Evolutionary conservation across 2,329 filamentous ascomycete genomes (phyloP).

Genomic region (Sporothrix variecibatus): DNA sequence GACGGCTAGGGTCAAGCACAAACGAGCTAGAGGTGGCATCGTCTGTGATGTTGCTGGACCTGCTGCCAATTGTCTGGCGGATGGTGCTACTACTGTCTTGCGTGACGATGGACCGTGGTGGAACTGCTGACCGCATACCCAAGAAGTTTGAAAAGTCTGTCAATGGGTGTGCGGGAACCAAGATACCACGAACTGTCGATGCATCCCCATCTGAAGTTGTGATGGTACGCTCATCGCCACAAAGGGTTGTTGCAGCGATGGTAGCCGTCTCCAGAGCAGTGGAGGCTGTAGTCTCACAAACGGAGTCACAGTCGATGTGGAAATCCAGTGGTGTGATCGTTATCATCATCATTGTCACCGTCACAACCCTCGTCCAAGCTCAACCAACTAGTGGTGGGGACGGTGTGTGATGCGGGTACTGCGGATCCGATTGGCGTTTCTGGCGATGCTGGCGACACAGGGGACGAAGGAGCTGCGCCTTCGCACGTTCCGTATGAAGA

Average conservation of each 20-base stretch:
- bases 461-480: neutral
- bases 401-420: neutral
- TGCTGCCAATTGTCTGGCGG: constrained; percentile 1
- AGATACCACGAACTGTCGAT: constrained; percentile 23
- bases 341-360: neutral
- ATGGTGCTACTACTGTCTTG: neutral
- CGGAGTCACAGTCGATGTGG: constrained; percentile 24
- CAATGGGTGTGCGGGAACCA: constrained; percentile 29
- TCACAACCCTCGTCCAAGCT: neutral
- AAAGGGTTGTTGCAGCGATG: neutral
- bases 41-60: neutral
- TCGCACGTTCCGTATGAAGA: neutral
- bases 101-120: neutral
- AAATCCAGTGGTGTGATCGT: neutral
- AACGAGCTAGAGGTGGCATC: neutral
- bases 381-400: neutral
- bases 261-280: neutral
- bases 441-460: neutral
- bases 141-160: constrained; percentile 44
- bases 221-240: neutral
- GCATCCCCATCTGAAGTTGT: constrained; percentile 22
- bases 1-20: neutral
- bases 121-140: constrained; percentile 16
- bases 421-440: neutral
- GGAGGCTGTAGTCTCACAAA: constrained; percentile 4